Conservation (phyloP, 805 yeast species). For the Candida ovalis region DNA sequence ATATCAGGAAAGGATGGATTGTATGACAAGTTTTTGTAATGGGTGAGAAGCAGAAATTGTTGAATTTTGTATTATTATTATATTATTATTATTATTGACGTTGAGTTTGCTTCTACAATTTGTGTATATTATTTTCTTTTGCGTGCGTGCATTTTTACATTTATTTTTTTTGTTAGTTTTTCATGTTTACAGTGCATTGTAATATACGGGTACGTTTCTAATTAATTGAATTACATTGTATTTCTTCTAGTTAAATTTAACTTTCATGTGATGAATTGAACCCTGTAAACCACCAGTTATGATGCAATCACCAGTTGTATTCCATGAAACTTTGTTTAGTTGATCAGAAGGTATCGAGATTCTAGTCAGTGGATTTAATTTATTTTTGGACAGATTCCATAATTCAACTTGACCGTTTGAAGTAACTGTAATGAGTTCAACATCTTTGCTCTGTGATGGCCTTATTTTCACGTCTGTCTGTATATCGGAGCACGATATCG, state of each 20-base stretch:
- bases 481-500: slow-evolving; percentile 3
- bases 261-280: slow-evolving; percentile 9
- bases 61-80: background rate
- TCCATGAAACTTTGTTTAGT: slow-evolving; percentile 16
- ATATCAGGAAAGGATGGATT: slow-evolving; percentile 30
- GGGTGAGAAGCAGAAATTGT: background rate
- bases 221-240: too few relatives aligned
- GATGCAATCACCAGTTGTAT: slow-evolving; percentile 4
- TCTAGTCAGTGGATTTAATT: slow-evolving; percentile 22
- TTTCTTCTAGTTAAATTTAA: too few relatives aligned
- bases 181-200: too few relatives aligned
- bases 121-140: background rate
- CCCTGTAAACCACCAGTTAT: slow-evolving; percentile 27
- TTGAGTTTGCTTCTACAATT: background rate
- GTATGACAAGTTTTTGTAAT: slow-evolving; percentile 16
- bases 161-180: background rate
- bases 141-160: background rate
- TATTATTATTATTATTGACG: background rate
- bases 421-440: slow-evolving; percentile 13
- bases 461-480: slow-evolving; percentile 12
- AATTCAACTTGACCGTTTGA: slow-evolving; percentile 19
- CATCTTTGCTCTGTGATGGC: background rate
- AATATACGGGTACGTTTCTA: too few relatives aligned
- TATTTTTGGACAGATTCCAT: slow-evolving; percentile 34
- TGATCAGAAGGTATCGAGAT: slow-evolving; percentile 21